These are phyloP conservation scores for Lactifluus pinguis DNA, from an alignment of 768 basidiomycete species.

Conservation along the genomic window DNA sequence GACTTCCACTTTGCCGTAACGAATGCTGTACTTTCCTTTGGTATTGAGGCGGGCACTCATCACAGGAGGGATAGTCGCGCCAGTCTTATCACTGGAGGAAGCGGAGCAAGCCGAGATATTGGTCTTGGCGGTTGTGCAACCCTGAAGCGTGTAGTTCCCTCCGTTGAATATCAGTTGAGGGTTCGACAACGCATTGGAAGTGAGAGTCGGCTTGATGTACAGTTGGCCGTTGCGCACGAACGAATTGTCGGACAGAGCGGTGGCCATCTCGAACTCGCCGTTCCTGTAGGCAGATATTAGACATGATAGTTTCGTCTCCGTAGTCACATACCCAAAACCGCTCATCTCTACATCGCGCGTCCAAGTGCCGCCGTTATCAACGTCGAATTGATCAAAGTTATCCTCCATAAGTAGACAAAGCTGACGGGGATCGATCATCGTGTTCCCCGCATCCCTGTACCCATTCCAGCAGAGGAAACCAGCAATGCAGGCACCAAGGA, in stretches of 20 bases:
- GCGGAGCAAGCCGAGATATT: conserved; percentile 41
- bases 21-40: conserved; percentile 37
- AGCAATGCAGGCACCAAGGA: conserved; percentile 35
- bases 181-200: conserved; percentile 38
- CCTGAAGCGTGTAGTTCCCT: conserved; percentile 29
- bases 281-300: conserved; percentile 22
- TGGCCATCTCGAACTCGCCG: conserved; percentile 52
- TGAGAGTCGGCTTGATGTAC: conserved; percentile 53
- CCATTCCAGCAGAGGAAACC: conserved; percentile 40
- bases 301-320: not conserved
- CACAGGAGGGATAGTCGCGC: conserved; percentile 42
- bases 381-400: conserved; percentile 39
- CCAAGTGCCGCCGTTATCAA: conserved; percentile 31
- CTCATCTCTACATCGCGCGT: conserved; percentile 42
- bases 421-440: conserved; percentile 28
- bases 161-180: conserved; percentile 33
- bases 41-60: conserved; percentile 48
- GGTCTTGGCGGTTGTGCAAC: conserved; percentile 27
- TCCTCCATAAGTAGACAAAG: conserved; percentile 43
- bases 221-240: conserved; percentile 42
- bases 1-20: conserved; percentile 51
- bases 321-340: conserved; percentile 37
- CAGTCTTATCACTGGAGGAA: conserved; percentile 28
- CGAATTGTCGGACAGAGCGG: conserved; percentile 30
- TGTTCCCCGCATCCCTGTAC: conserved; percentile 28